phyloP scores from a whole-genome alignment of 306 rosid genomes.

The Pachyrhizus erosus region DNA sequence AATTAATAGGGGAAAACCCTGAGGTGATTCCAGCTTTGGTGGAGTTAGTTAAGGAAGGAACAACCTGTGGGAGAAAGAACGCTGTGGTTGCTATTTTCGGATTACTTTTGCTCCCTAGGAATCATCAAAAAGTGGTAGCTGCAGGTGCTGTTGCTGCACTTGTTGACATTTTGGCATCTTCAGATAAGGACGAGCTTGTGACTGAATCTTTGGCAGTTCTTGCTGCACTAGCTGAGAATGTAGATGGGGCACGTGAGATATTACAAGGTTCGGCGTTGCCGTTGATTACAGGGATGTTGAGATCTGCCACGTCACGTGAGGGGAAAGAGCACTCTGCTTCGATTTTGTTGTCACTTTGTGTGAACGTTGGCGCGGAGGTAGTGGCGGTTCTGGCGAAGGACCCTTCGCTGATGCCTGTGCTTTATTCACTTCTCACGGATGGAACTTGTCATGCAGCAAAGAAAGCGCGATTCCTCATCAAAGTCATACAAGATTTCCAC shows the following conservation, averaged over 20 bases:
- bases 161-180: slow-evolving; percentile 50
- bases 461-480: slow-evolving; percentile 74
- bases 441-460: slow-evolving; percentile 63
- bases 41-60: slow-evolving; percentile 66
- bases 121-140: slow-evolving; percentile 55
- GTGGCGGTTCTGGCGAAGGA: slow-evolving; percentile 60
- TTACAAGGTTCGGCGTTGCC: slow-evolving; percentile 44
- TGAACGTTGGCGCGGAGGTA: slow-evolving; percentile 61
- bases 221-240: slow-evolving; percentile 60
- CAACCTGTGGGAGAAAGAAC: slow-evolving; percentile 72
- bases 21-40: slow-evolving; percentile 62
- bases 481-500: slow-evolving; percentile 60
- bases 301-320: slow-evolving; percentile 26
- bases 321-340: slow-evolving; percentile 75
- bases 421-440: slow-evolving; percentile 63
- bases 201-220: slow-evolving; percentile 70
- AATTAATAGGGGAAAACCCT: slow-evolving; percentile 61
- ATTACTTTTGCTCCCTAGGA: slow-evolving; percentile 57
- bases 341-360: slow-evolving; percentile 62
- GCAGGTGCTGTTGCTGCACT: slow-evolving; percentile 64
- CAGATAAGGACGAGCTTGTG: slow-evolving; percentile 53
- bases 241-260: slow-evolving; percentile 61
- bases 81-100: slow-evolving; percentile 78
- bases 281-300: slow-evolving; percentile 46
- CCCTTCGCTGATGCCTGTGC: slow-evolving; percentile 56